phyloP scores from a whole-genome alignment of 192 early-diverging fungal genomes.

The Coemansia sp. region DNA sequence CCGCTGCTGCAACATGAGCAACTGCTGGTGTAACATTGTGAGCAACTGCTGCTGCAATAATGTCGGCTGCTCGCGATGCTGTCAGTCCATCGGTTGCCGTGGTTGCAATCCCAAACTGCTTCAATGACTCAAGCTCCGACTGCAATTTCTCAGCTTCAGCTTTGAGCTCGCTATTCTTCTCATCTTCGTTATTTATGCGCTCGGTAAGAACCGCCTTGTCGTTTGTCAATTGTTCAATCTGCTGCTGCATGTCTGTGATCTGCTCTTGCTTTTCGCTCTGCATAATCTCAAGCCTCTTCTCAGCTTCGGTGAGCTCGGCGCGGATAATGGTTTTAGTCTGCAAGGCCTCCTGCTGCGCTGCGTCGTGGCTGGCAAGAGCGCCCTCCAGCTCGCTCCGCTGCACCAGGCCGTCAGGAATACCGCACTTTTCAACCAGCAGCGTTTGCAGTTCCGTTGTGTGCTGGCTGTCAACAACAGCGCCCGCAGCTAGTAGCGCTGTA shows the following conservation, averaged over 20 bases:
- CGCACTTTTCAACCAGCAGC: slow-evolving; percentile 21
- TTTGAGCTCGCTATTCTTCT: not conserved
- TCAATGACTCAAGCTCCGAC: not conserved
- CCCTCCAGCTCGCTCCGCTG: slow-evolving; percentile 21
- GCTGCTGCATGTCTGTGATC: not conserved
- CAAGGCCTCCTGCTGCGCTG: slow-evolving; percentile 15
- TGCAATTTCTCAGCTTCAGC: not conserved
- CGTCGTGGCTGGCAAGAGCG: slow-evolving; percentile 10
- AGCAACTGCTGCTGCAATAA: slow-evolving; percentile 30
- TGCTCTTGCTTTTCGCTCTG: slow-evolving; percentile 13
- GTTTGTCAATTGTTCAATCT: slow-evolving; percentile 11
- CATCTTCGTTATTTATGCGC: not conserved
- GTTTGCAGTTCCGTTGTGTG: not conserved
- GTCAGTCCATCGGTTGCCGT: slow-evolving; percentile 7
- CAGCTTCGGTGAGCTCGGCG: slow-evolving; percentile 26
- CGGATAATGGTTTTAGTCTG: slow-evolving; percentile 37
- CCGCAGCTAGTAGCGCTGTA: not conserved
- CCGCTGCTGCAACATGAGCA: slow-evolving; percentile 8
- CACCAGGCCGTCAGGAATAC: slow-evolving; percentile 31
- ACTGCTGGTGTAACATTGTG: slow-evolving; percentile 6
- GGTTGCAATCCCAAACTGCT: not conserved
- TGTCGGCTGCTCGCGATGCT: slow-evolving; percentile 20
- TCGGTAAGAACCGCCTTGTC: not conserved
- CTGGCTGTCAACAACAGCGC: not conserved
- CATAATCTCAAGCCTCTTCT: slow-evolving; percentile 13